Evolutionary conservation across 78 protist species (phyloP).

Genomic region (Polysphondylium violaceum): DNA sequence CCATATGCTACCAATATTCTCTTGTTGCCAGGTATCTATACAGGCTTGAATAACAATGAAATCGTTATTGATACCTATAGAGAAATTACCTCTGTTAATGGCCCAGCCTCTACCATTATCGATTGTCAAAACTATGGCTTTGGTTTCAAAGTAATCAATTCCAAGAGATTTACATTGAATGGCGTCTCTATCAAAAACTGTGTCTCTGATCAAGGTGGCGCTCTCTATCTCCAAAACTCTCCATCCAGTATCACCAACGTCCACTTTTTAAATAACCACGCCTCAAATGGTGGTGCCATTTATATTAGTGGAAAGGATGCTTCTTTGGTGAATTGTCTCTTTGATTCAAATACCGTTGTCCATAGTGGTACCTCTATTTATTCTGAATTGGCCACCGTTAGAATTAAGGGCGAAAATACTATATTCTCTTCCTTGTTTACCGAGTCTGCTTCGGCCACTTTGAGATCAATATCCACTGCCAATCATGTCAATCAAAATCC

Average conservation of each 20-base stretch:
- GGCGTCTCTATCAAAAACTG: not conserved
- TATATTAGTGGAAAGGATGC: not conserved
- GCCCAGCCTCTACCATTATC: not conserved
- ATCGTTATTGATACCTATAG: too few relatives aligned
- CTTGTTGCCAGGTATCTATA: not conserved
- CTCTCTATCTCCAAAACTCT: conserved; percentile 1
- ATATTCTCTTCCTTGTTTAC: too few relatives aligned
- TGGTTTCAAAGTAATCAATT: not conserved
- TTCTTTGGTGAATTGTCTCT: not conserved
- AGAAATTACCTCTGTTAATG: not conserved
- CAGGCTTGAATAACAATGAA: not conserved
- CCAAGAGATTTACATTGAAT: too few relatives aligned
- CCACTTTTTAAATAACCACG: not conserved
- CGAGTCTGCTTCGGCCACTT: too few relatives aligned
- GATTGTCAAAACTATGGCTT: not conserved
- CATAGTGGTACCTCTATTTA: too few relatives aligned
- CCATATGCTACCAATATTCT: not conserved
- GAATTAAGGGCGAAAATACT: too few relatives aligned
- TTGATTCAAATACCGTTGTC: too few relatives aligned
- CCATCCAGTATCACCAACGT: not conserved
- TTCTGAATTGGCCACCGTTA: too few relatives aligned
- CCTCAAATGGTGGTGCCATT: conserved; percentile 12
- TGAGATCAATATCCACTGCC: too few relatives aligned
- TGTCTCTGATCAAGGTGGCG: conserved; percentile 8
- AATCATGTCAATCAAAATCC: too few relatives aligned